Percentiles rank a stretch among this genome's conserved stretches.
These are phyloP conservation scores for Epichloe festucae DNA, from an alignment of 2,329 filamentous ascomycete species.

Conservation along the genomic window DNA sequence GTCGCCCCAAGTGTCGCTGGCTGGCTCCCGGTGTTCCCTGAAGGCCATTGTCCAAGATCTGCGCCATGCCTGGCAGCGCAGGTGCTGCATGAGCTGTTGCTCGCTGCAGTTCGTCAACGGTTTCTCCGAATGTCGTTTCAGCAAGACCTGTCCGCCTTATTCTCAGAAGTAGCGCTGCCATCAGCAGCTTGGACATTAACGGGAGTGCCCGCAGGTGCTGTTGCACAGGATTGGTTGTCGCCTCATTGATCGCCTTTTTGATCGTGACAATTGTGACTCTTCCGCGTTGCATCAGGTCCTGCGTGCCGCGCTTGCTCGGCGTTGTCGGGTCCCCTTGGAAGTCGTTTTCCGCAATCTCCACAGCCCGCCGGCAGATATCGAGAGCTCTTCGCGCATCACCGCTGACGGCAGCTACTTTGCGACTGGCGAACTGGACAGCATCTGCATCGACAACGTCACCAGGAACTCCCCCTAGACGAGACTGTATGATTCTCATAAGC, in stretches of 20 bases:
- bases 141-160: constrained; percentile 71
- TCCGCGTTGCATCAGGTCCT: constrained; percentile 17
- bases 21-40: constrained; percentile 14
- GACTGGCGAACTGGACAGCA: constrained; percentile 87
- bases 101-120: constrained; percentile 59
- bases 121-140: constrained; percentile 80
- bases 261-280: constrained; percentile 86
- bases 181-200: constrained; percentile 69
- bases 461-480: constrained; percentile 76
- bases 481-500: constrained; percentile 92
- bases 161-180: constrained; percentile 68
- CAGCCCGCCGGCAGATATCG: constrained; percentile 88
- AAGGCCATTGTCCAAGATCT: constrained; percentile 19
- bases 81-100: constrained; percentile 22
- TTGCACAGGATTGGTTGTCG: constrained; percentile 83
- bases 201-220: constrained; percentile 76
- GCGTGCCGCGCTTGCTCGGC: constrained; percentile 40
- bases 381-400: constrained; percentile 86
- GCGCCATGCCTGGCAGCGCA: constrained; percentile 23
- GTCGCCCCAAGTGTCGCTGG: constrained; percentile 20
- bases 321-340: constrained; percentile 37
- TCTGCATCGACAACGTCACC: constrained; percentile 85
- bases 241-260: constrained; percentile 88
- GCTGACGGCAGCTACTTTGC: constrained; percentile 92
- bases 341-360: constrained; percentile 84